Percentiles rank a stretch among this genome's conserved stretches.
These are phyloP conservation scores for Dendrobium chrysotoxum DNA, from an alignment of 106 monocot genomes.

Conservation along the genomic window DNA sequence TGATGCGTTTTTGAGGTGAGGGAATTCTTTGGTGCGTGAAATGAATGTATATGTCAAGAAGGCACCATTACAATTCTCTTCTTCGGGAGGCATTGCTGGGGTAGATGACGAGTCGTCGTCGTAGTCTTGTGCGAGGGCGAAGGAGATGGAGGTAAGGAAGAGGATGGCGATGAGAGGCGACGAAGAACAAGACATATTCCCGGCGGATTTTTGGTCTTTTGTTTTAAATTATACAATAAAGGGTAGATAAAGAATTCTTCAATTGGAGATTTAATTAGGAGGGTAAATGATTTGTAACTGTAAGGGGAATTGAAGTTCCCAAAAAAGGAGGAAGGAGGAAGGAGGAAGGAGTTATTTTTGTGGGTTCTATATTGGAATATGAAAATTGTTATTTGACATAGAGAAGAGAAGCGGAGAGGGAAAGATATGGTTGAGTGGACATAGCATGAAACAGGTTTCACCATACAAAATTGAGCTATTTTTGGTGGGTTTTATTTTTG, in stretches of 20 bases:
- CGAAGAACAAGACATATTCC: background rate
- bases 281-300: background rate
- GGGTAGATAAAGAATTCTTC: background rate
- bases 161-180: conserved; percentile 8
- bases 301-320: background rate
- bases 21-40: conserved; percentile 49
- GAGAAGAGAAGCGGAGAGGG: too few relatives aligned
- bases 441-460: too few relatives aligned
- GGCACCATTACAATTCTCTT: conserved; percentile 47
- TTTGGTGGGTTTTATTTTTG: background rate
- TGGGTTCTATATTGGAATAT: background rate
- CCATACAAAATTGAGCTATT: background rate
- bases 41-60: conserved; percentile 64
- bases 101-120: background rate
- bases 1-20: conserved; percentile 77
- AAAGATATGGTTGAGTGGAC: too few relatives aligned
- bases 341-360: background rate
- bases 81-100: conserved; percentile 27
- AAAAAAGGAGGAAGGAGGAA: background rate
- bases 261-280: background rate
- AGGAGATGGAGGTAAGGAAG: conserved; percentile 12
- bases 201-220: too few relatives aligned
- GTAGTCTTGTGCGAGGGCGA: conserved; percentile 22
- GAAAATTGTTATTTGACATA: too few relatives aligned
- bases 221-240: too few relatives aligned